phyloP scores from a whole-genome alignment of 2,329 filamentous ascomycete species.

The Exophiala calicioides region DNA sequence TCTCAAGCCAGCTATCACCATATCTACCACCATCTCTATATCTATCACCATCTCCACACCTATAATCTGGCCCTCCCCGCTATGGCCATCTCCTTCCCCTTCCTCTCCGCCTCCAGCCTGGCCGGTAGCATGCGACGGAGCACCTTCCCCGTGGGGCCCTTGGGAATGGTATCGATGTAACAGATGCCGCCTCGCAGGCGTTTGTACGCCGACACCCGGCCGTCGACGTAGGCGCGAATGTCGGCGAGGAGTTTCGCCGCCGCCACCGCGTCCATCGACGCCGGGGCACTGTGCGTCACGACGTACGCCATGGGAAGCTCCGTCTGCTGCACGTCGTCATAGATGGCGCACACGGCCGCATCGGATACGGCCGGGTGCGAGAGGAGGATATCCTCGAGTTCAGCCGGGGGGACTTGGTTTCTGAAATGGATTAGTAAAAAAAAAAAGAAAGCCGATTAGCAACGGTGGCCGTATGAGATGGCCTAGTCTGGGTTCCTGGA shows the following conservation, averaged over 20 bases:
- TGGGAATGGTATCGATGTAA: constrained; percentile 23
- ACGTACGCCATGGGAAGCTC: constrained; percentile 39
- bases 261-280: neutral
- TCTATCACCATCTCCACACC: too few relatives aligned
- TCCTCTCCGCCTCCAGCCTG: too few relatives aligned
- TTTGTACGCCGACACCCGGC: constrained; percentile 26
- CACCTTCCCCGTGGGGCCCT: constrained; percentile 27
- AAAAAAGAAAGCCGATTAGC: too few relatives aligned
- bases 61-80: too few relatives aligned
- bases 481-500: too few relatives aligned
- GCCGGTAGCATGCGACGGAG: constrained; percentile 1
- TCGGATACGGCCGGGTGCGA: constrained; percentile 47
- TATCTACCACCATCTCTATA: too few relatives aligned
- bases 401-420: constrained; percentile 47
- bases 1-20: too few relatives aligned
- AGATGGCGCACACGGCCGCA: constrained; percentile 47
- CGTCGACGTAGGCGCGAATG: constrained; percentile 15
- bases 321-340: constrained; percentile 34
- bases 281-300: neutral
- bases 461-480: constrained; percentile 10
- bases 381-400: constrained; percentile 48
- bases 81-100: too few relatives aligned
- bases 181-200: constrained; percentile 22
- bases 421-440: too few relatives aligned
- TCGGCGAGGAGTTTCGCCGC: neutral